phyloP scores from a whole-genome alignment of 352 stramenopile genomes.

The Phytopythium vexans region DNA sequence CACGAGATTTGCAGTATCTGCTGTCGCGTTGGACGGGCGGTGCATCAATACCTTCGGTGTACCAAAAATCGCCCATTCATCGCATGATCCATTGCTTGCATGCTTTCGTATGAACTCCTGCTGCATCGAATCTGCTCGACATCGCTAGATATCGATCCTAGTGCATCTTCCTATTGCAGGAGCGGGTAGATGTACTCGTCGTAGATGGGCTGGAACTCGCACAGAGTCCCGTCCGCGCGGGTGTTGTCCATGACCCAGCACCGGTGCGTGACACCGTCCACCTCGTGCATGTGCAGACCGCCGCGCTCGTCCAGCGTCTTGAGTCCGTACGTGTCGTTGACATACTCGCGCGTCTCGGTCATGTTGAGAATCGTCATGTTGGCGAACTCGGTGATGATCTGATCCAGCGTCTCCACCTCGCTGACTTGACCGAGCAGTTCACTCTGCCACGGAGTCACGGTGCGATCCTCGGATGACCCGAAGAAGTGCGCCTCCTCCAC shows the following conservation, averaged over 20 bases:
- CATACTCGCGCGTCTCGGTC: slow-evolving; percentile 35
- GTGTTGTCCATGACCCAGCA: slow-evolving; percentile 27
- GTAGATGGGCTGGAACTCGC: slow-evolving; percentile 17
- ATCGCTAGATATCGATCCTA: no score
- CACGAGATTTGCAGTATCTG: no score
- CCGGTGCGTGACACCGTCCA: slow-evolving; percentile 20
- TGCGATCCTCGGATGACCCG: slow-evolving; percentile 33
- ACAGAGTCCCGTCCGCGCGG: slow-evolving; percentile 1
- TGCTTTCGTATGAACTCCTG: no score
- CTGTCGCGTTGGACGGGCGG: no score
- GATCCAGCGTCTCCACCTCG: slow-evolving; percentile 15
- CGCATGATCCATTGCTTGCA: no score
- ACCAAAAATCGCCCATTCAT: no score
- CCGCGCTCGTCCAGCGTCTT: slow-evolving; percentile 25
- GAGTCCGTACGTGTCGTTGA: slow-evolving; percentile 31
- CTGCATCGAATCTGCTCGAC: no score
- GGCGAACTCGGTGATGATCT: slow-evolving; percentile 26
- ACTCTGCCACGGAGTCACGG: slow-evolving; percentile 33
- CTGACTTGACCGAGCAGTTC: slow-evolving; percentile 33
- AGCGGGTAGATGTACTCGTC: slow-evolving; percentile 22
- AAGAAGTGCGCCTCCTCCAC: slow-evolving; percentile 42
- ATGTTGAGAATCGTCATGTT: slow-evolving; percentile 24
- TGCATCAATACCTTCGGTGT: no score
- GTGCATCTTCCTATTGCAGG: no score
- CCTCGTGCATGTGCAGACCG: slow-evolving; percentile 13